phyloP scores from a whole-genome alignment of 2,329 filamentous ascomycete species.

The Penicillium sp. region DNA sequence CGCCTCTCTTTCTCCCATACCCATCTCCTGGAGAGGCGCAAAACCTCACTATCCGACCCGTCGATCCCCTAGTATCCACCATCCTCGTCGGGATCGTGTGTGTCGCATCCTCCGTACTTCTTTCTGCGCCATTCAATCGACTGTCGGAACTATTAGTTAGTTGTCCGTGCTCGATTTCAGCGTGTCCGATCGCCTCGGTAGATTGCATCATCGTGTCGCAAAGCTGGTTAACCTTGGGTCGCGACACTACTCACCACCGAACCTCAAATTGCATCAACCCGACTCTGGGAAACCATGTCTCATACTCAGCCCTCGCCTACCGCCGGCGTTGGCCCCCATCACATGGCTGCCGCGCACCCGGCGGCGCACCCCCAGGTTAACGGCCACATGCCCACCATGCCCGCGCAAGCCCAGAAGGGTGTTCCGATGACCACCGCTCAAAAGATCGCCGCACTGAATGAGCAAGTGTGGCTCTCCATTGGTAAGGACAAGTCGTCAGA shows the following conservation, averaged over 20 bases:
- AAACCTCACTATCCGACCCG: not conserved
- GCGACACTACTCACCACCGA: conserved; percentile 18
- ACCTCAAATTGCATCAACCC: conserved; percentile 6
- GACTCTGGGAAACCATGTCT: conserved; percentile 51
- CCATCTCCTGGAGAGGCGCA: conserved; percentile 1
- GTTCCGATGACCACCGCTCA: conserved; percentile 63
- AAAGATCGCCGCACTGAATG: conserved; percentile 72
- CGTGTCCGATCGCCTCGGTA: conserved; percentile 3
- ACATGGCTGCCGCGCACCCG: conserved; percentile 36
- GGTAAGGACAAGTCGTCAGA: conserved; percentile 54
- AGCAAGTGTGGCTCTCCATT: conserved; percentile 85
- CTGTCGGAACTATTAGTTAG: not conserved
- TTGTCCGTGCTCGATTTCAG: not conserved
- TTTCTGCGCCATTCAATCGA: not conserved
- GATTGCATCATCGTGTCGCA: conserved; percentile 35
- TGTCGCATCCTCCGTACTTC: not conserved
- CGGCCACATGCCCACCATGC: conserved; percentile 57
- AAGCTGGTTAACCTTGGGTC: conserved; percentile 10
- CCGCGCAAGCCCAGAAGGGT: conserved; percentile 48
- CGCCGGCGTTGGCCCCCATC: conserved; percentile 63
- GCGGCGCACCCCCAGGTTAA: conserved; percentile 33
- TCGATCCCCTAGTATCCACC: not conserved
- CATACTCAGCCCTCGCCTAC: conserved; percentile 78
- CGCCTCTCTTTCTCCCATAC: conserved; percentile 6
- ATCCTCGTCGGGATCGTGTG: conserved; percentile 1